Evolutionary conservation across 495 filamentous ascomycete species (phyloP).

Genomic region (Aspergillus avenaceus): DNA sequence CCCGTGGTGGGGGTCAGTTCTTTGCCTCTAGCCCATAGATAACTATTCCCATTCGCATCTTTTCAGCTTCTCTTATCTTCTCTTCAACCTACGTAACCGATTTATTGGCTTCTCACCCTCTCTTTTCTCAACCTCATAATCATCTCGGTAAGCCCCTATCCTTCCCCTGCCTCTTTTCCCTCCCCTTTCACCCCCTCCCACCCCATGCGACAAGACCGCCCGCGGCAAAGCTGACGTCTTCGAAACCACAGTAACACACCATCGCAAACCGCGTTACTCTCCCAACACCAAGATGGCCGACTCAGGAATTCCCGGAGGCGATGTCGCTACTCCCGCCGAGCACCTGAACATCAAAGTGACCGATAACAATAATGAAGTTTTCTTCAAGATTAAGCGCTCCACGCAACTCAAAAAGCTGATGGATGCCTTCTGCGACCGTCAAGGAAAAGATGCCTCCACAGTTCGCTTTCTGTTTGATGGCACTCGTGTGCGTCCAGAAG

Average conservation of each 20-base stretch:
- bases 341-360: constrained; percentile 99
- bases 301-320: constrained; percentile 31
- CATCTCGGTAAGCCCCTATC: background rate
- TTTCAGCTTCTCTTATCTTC: constrained; percentile 10
- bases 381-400: constrained; percentile 99
- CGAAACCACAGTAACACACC: background rate
- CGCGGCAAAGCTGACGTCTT: constrained; percentile 8
- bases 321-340: constrained; percentile 61
- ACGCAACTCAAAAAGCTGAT: constrained; percentile 97
- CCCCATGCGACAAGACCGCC: constrained; percentile 5
- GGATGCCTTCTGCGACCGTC: constrained; percentile 97
- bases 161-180: background rate
- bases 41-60: constrained; percentile 5
- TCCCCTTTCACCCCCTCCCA: constrained; percentile 11
- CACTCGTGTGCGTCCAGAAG: constrained; percentile 77
- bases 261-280: background rate
- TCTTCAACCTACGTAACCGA: constrained; percentile 1
- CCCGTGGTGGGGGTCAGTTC: constrained; percentile 19
- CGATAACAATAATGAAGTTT: constrained; percentile 99
- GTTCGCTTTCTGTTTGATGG: constrained; percentile 98
- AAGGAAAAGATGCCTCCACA: constrained; percentile 78
- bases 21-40: constrained; percentile 10
- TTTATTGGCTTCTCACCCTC: background rate
- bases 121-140: background rate
- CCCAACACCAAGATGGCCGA: constrained; percentile 45